Conservation (phyloP, 2,329 filamentous ascomycete genomes). For the Penicillium hordei region DNA sequence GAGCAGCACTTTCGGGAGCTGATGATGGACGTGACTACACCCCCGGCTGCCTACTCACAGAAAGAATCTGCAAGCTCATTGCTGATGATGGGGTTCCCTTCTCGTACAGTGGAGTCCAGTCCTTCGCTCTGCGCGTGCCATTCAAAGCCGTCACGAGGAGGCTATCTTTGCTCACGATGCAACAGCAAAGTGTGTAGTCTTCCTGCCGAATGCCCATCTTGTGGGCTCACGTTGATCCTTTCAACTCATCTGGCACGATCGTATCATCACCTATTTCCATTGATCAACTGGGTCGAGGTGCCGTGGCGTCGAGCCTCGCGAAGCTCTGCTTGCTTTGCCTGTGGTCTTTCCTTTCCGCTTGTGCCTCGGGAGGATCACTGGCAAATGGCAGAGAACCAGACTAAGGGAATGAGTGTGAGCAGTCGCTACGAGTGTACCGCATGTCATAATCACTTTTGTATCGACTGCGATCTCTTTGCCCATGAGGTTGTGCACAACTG, state of each 20-base stretch:
- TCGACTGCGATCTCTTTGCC: slow-evolving; percentile 94
- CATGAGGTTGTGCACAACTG: slow-evolving; percentile 96
- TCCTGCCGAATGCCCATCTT: slow-evolving; percentile 87
- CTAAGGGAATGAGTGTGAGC: slow-evolving; percentile 76
- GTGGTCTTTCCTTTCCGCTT: slow-evolving; percentile 68
- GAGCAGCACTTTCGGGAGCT: slow-evolving; percentile 85
- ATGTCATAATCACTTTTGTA: slow-evolving; percentile 92
- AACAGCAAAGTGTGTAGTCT: slow-evolving; percentile 83
- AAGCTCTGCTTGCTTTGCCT: slow-evolving; percentile 73
- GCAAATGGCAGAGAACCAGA: slow-evolving; percentile 35
- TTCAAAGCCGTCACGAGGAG: slow-evolving; percentile 74
- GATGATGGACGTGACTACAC: slow-evolving; percentile 84
- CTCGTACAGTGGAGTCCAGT: slow-evolving; percentile 70
- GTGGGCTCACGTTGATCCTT: slow-evolving; percentile 86
- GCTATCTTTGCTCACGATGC: slow-evolving; percentile 89
- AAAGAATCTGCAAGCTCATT: slow-evolving; percentile 56
- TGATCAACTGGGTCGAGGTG: slow-evolving; percentile 88
- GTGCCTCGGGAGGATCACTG: slow-evolving; percentile 42
- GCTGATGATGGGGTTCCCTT: slow-evolving; percentile 98
- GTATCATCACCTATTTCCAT: slow-evolving; percentile 87
- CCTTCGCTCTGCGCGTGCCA: slow-evolving; percentile 88
- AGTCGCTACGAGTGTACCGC: slow-evolving; percentile 83
- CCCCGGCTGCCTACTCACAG: slow-evolving; percentile 72
- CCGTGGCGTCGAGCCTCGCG: slow-evolving; percentile 70
- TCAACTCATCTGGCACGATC: slow-evolving; percentile 91